Evolutionary conservation across 2,329 filamentous ascomycete genomes (phyloP), one percentile per base, ranked within the genome.

Genomic region (Arachnomyces sp.): DNA sequence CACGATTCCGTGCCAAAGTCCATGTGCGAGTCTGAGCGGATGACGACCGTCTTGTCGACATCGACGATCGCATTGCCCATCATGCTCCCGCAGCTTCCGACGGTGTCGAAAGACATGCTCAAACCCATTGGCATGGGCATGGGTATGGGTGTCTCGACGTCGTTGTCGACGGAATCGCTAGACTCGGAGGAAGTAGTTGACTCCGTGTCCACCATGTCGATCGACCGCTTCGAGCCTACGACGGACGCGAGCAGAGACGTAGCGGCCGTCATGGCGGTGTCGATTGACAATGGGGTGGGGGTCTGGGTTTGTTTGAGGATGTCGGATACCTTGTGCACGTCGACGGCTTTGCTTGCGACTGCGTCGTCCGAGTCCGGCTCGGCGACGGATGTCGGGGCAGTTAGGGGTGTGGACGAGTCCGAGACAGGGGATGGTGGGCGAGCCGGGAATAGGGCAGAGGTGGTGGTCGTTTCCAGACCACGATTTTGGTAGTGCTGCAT

Each of bases 1-100:
- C 83, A 82, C 65, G 70, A 68, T 32, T 66, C 65, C 40, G 51
- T 55, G 32, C 62, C 62, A 44, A 65, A 57, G 38, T 66, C 58
- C 40, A 55, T 49, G 43, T 68, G 67, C 38, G 65, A 55, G 28
- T 56, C 51, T 42, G 60, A 54, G 17, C 49, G 48, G 11, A 50
- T 36, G 15, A 56, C 37, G n/a, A 52, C 39, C n/a, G 44, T 31
- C 49, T 53, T 39, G 50, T 52, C 36, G 43, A 51, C 38, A 55
- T 49, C 29, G 50, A 55, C 12, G 12, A 32, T 32, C n/a, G n/a
- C n/a, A 9, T 9, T 25, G 20, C 20, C 44, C 77, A 76, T 51
- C 78, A 73, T 25, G 20, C 20, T 25, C 5, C 20, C 20, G 20
- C 20, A 25, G 20, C 20, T 9, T 9, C 20, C 20, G 20, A 25